These are phyloP conservation scores for Paramyrothecium roridum DNA, from an alignment of 2,329 filamentous ascomycete genomes.

Conservation along the genomic window DNA sequence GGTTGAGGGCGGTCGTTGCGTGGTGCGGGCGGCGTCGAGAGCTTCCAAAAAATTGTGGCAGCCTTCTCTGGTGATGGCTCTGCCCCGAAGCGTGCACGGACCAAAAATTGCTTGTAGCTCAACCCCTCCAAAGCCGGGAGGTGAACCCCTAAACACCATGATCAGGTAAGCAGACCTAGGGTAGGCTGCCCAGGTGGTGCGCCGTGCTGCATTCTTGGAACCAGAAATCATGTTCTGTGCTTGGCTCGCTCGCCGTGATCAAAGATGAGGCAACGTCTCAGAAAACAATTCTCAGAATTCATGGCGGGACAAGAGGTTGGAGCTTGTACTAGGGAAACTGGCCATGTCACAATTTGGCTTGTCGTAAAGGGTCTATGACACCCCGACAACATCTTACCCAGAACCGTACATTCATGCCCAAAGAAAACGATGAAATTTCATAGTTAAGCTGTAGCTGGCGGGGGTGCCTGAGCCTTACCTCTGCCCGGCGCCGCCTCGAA, in stretches of 20 bases:
- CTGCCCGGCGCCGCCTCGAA: slow-evolving; percentile 47
- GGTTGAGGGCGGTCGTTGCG: slow-evolving; percentile 18
- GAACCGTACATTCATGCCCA: not conserved
- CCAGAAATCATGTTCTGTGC: not conserved
- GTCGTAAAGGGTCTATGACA: too few relatives aligned
- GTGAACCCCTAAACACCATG: not conserved
- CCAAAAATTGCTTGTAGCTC: slow-evolving; percentile 10
- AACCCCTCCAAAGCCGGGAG: slow-evolving; percentile 1
- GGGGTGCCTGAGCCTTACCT: slow-evolving; percentile 33
- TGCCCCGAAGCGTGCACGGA: slow-evolving; percentile 23
- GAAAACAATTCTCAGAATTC: too few relatives aligned
- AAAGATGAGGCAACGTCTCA: too few relatives aligned
- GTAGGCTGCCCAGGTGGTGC: not conserved
- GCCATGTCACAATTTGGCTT: too few relatives aligned
- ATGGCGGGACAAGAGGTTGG: too few relatives aligned
- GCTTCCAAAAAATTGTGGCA: slow-evolving; percentile 50
- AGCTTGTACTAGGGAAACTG: too few relatives aligned
- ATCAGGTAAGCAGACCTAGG: not conserved
- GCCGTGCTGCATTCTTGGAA: not conserved
- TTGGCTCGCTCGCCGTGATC: too few relatives aligned
- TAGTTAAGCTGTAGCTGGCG: not conserved
- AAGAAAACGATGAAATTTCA: not conserved
- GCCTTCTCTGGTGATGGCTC: slow-evolving; percentile 31
- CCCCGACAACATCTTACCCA: too few relatives aligned
- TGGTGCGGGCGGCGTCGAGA: slow-evolving; percentile 32